Conservation (phyloP, 2,329 filamentous ascomycete species). For the Trichoderma cornu-damae region DNA sequence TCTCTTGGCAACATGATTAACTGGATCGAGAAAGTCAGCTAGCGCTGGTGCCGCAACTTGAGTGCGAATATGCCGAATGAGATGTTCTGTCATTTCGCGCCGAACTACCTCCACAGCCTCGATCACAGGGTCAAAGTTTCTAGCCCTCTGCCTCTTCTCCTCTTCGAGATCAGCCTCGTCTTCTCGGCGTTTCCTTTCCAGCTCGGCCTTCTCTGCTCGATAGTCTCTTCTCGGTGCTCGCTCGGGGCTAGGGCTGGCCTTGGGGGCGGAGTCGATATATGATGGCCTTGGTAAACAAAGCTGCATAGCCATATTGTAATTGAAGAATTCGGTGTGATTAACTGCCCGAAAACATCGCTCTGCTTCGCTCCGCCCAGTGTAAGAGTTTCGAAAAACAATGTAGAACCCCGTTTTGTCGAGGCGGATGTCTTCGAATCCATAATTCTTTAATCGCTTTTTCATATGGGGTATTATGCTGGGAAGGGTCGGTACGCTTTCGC, state of each 20-base stretch:
- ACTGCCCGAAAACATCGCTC: conserved; percentile 73
- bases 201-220: conserved; percentile 57
- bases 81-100: conserved; percentile 76
- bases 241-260: conserved; percentile 36
- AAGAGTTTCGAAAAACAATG: conserved; percentile 78
- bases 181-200: conserved; percentile 61
- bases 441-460: conserved; percentile 81
- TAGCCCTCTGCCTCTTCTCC: conserved; percentile 81
- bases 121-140: conserved; percentile 81
- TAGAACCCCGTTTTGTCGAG: conserved; percentile 86
- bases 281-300: conserved; percentile 44
- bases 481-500: conserved; percentile 80
- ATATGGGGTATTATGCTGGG: conserved; percentile 81
- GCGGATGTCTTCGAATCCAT: conserved; percentile 73
- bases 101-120: conserved; percentile 77
- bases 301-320: conserved; percentile 86
- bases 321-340: conserved; percentile 82
- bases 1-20: conserved; percentile 72
- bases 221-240: conserved; percentile 24
- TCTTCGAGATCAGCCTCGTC: conserved; percentile 80
- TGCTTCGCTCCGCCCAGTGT: conserved; percentile 71
- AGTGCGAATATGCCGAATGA: conserved; percentile 83
- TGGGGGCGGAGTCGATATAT: conserved; percentile 26
- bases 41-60: conserved; percentile 78
- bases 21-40: conserved; percentile 75